Evolutionary conservation across 2,329 filamentous ascomycete species (phyloP).

Genomic region (Xylaria sp.): DNA sequence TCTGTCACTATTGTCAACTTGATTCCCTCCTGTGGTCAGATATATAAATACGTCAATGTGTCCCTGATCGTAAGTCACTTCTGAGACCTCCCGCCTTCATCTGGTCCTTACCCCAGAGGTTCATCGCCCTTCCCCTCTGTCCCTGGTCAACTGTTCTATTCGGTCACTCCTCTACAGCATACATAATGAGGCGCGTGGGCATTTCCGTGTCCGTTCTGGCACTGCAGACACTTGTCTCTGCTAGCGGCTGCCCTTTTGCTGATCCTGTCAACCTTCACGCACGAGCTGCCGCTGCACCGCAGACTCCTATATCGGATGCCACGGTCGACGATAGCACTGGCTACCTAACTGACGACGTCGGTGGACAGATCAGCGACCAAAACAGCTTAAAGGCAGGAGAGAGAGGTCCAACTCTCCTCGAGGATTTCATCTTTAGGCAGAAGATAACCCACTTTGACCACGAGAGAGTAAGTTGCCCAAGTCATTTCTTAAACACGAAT

Average conservation of each 20-base stretch:
- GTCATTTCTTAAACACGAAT: neutral
- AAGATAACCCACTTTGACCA: constrained; percentile 70
- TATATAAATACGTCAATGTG: constrained; percentile 22
- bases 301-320: constrained; percentile 48
- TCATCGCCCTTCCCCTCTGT: neutral
- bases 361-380: constrained; percentile 74
- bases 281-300: constrained; percentile 39
- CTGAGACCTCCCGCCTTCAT: constrained; percentile 5
- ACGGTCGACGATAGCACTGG: constrained; percentile 64
- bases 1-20: constrained; percentile 2
- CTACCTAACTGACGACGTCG: constrained; percentile 73
- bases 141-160: neutral
- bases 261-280: constrained; percentile 45
- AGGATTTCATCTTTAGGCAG: constrained; percentile 71
- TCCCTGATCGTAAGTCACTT: neutral
- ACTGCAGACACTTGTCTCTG: constrained; percentile 44
- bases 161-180: neutral
- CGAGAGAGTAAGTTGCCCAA: constrained; percentile 59
- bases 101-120: constrained; percentile 1
- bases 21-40: constrained; percentile 3
- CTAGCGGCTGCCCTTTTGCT: constrained; percentile 49
- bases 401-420: constrained; percentile 68
- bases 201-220: constrained; percentile 42
- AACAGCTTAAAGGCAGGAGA: constrained; percentile 73
- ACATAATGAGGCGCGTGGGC: constrained; percentile 42